Base-by-base conservation (phyloP, 129 eudicot species). In the Sambucus nigra region DNA sequence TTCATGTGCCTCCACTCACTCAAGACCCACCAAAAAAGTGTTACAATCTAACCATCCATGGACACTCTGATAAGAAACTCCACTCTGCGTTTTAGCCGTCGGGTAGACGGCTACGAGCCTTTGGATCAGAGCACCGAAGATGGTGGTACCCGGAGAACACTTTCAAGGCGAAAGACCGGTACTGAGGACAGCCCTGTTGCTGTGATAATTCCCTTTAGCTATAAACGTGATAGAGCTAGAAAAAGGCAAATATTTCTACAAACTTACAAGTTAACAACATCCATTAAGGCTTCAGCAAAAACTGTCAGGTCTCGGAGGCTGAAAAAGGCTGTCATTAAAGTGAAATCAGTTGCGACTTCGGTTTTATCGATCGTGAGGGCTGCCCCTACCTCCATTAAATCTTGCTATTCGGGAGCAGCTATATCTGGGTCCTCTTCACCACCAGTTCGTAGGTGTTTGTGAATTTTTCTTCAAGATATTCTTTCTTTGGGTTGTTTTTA, bases 331-430 rank as follows among this genome's bases (percentile, higher is more conserved):
- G 74, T 53, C 38, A 22, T 57, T 19, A 80, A 78, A 63, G 72
- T 71, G 1, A 80, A 74, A 59, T 71, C 79, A 7, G 67, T 68
- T 53, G 74, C 73, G 16, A 70, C 69, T 33, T 80, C 95, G 18
- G 61, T 69, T 47, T 55, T 78, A 24, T 56, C 78, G 0, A 51
- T 78, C 63, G 58, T 78, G 70, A 65, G 86, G 21, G 62, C 59
- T 11, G 68, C 65, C 10, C 59, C 59, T 11, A 66, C 65, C 10
- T 63, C 80, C 16, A 23, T 71, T 2, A 74, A 65, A 24, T 53
- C 71, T n/a, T 87, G 96, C 33, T 62, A 69, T 44, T 82, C 84
- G 7, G 64, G 63, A 67, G 57, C 78, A 1, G 82, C 84, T 20
- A 46, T 81, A 6, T 46, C 42, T 3, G 95, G 64, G 9, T 56